These are phyloP conservation scores for Leccinum boreale DNA, from an alignment of 768 basidiomycete species.

Conservation along the genomic window DNA sequence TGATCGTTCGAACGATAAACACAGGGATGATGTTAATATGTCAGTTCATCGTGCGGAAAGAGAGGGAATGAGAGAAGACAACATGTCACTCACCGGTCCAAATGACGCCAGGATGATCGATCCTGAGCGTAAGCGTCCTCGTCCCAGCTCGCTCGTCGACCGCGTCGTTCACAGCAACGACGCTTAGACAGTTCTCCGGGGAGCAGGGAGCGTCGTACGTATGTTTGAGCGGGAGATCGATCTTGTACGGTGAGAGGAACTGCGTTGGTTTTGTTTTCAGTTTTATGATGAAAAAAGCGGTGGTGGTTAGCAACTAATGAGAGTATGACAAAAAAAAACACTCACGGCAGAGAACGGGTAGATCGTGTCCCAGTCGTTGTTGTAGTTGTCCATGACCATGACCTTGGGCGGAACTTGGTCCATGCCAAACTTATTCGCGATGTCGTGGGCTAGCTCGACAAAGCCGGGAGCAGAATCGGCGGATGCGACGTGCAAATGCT, in stretches of 20 bases:
- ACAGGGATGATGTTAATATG: too few species aligned
- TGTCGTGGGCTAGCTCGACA: conserved; percentile 52
- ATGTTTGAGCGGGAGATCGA: conserved; percentile 54
- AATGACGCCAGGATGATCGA: conserved; percentile 78
- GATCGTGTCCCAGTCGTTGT: conserved; percentile 84
- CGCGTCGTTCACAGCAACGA: conserved; percentile 56
- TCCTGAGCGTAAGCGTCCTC: conserved; percentile 62
- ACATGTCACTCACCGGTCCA: conserved; percentile 64
- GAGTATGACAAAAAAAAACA: neutral
- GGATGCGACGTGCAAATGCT: conserved; percentile 75
- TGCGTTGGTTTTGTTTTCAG: conserved; percentile 25
- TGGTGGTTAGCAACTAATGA: neutral
- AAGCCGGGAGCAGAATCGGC: conserved; percentile 85
- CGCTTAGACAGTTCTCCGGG: conserved; percentile 41
- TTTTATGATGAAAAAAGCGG: neutral
- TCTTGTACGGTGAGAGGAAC: conserved; percentile 84
- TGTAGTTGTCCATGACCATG: conserved; percentile 69
- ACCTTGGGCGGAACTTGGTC: conserved; percentile 38
- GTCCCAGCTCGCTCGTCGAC: conserved; percentile 57
- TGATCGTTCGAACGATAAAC: too few species aligned
- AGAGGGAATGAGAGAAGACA: neutral
- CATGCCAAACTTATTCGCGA: conserved; percentile 60
- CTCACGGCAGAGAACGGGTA: conserved; percentile 77
- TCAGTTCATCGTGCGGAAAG: neutral
- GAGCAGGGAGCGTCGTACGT: conserved; percentile 52